These are phyloP conservation scores for Vanilla planifolia DNA, from an alignment of 106 monocot species.

Conservation along the genomic window DNA sequence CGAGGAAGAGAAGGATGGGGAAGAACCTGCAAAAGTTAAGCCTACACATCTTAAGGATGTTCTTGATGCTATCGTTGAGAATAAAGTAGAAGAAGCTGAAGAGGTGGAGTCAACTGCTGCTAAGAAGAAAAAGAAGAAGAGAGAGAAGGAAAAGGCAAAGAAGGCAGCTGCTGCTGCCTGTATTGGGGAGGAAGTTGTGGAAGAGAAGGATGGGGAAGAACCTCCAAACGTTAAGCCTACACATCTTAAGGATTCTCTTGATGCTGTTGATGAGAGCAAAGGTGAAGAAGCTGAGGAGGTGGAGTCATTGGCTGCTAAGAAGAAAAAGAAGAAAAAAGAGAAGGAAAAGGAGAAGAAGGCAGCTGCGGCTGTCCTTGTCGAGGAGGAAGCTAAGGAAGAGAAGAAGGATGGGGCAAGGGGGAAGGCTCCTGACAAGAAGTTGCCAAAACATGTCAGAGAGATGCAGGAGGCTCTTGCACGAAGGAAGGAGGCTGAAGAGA, in stretches of 20 bases:
- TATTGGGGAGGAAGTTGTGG: conserved; percentile 15
- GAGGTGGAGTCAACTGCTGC: conserved; percentile 49
- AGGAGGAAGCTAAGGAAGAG: conserved; percentile 28
- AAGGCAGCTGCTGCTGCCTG: conserved; percentile 38
- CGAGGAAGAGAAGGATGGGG: conserved; percentile 49
- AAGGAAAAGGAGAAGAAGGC: conserved; percentile 69
- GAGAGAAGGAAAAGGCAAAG: conserved; percentile 59
- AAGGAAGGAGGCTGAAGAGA: conserved; percentile 76
- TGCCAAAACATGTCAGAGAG: conserved; percentile 80
- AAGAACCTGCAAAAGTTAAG: conserved; percentile 3
- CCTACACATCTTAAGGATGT: conserved; percentile 7
- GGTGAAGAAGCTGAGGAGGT: conserved; percentile 23
- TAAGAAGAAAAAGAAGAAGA: conserved; percentile 80
- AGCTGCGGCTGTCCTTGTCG: conserved; percentile 9
- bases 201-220: conserved; percentile 44
- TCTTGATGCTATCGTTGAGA: conserved; percentile 37
- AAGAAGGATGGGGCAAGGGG: conserved; percentile 44
- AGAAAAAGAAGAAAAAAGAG: conserved; percentile 84
- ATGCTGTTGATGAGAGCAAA: conserved; percentile 35
- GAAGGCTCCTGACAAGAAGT: conserved; percentile 59
- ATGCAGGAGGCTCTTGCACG: conserved; percentile 90
- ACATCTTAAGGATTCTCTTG: conserved; percentile 19
- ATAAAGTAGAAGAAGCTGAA: conserved; percentile 26
- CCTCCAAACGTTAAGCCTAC: neutral
- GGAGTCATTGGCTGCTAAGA: conserved; percentile 56